phyloP scores from a whole-genome alignment of 441 rosid genomes.

The Gossypium davidsonii region DNA sequence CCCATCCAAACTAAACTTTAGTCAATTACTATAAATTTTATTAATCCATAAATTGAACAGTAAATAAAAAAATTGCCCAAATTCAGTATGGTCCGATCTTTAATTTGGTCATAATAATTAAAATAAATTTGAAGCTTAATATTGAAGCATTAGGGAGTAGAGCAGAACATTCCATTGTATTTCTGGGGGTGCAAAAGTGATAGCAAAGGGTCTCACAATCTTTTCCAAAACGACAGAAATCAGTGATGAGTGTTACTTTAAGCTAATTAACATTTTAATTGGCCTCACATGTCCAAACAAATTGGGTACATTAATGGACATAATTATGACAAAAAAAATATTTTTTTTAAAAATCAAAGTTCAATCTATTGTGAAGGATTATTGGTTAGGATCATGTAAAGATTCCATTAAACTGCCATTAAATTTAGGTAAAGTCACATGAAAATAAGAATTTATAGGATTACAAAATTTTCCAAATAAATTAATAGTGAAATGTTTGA shows the following conservation, averaged over 20 bases:
- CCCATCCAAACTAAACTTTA: too few relatives aligned
- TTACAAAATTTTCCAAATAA: too few relatives aligned
- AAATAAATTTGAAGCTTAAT: neutral
- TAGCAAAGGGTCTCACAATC: neutral
- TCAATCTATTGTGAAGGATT: neutral
- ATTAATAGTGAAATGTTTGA: too few relatives aligned
- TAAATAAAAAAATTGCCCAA: too few relatives aligned
- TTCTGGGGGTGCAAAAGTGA: neutral
- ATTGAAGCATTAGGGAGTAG: neutral
- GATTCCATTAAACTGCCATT: too few relatives aligned
- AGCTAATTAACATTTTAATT: conserved; percentile 5
- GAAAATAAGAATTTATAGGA: too few relatives aligned
- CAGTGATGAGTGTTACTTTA: conserved; percentile 19
- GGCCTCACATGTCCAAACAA: conserved; percentile 27
- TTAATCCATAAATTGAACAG: too few relatives aligned
- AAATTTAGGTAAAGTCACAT: too few relatives aligned
- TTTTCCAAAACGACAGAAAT: conserved; percentile 24
- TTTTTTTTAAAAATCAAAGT: neutral
- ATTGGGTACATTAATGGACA: conserved; percentile 14
- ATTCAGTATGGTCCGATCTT: too few relatives aligned
- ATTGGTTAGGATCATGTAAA: too few relatives aligned
- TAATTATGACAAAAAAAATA: conserved; percentile 5
- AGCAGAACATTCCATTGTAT: neutral
- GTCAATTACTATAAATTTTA: too few relatives aligned
- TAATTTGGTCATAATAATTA: too few relatives aligned